Base-by-base conservation (phyloP, 768 basidiomycete species). In the Amanita subjunquillea region DNA sequence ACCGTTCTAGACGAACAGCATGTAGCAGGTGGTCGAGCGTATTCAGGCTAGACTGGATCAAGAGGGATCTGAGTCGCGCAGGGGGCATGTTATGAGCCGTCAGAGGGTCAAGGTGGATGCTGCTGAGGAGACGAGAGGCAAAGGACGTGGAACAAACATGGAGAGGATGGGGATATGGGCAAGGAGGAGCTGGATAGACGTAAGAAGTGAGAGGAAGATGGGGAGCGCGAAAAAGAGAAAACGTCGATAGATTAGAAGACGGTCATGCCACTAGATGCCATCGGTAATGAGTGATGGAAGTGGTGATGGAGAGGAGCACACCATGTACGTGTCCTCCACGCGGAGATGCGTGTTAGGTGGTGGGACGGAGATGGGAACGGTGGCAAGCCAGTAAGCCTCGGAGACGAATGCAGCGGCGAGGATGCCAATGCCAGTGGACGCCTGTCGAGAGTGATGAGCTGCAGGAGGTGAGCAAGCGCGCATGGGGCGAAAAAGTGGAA, bases 181-280 rank as follows among this genome's bases (percentile, higher is more conserved):
- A 17, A 53, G 25, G 44, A 37, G 27, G 22, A 17, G 10, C n/a
- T 45, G 30, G 10, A 53, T 9, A n/a, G 51, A 23, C 17, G 69
- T 71, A 4, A 78, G 72, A 47, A 70, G 56, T 60, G 76, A 72
- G 8, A 81, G 60, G 48, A 76, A 34, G 25, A 79, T 56, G 4
- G 85, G 82, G 2, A 87, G 69, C 29, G 72, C 6, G 52, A 86
- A 68, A 66, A 88, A 83, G 50, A 85, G 63, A 1, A 71, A 25
- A 50, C 77, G 75, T n/a, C 87, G 84, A 32, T 66, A 55, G 45
- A 72, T 61, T 61, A 76, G 74, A 36, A 83, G 65, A 25, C 61
- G 69, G 62, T 88, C 84, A 65, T 86, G 82, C 80, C 80, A 83
- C 86, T 88, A 55, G 9, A 7, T 2, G 34, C 3, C 34, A 34